Conservation (phyloP, 306 rosid genomes). For the Cyclanthera cordifolia region DNA sequence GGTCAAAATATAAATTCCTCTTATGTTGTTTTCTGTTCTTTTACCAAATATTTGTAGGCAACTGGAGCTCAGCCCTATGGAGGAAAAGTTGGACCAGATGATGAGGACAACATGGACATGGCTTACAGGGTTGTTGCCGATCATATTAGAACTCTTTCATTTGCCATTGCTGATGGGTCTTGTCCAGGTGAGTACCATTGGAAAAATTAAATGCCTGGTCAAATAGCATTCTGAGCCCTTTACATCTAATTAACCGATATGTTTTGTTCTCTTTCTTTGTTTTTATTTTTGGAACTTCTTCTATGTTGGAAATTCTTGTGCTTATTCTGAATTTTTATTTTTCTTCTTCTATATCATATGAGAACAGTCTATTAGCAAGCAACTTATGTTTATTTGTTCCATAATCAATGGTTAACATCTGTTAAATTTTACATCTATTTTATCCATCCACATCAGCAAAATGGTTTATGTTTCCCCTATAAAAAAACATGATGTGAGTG, state of each 20-base stretch:
- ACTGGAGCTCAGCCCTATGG: constrained; percentile 81
- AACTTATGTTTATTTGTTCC: neutral
- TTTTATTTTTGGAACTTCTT: neutral
- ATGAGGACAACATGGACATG: constrained; percentile 77
- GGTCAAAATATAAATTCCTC: neutral
- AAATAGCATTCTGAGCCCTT: neutral
- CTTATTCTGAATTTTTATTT: neutral
- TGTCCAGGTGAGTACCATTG: constrained; percentile 56
- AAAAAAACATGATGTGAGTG: no score
- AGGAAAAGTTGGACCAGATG: constrained; percentile 83
- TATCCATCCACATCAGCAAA: no score
- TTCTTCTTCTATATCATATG: no score
- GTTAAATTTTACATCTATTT: no score
- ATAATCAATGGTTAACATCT: neutral
- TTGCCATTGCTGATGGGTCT: constrained; percentile 97
- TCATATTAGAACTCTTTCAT: constrained; percentile 59
- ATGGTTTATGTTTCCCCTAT: no score
- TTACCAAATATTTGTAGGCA: constrained; percentile 35
- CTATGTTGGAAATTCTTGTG: neutral
- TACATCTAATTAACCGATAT: constrained; percentile 9
- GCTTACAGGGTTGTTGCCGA: constrained; percentile 77
- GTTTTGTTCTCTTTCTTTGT: neutral
- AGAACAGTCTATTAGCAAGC: neutral
- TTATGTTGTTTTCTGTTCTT: neutral
- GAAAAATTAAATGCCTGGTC: neutral